Base-by-base conservation (phyloP, 805 yeast species). In the Lipomyces kockii region DNA sequence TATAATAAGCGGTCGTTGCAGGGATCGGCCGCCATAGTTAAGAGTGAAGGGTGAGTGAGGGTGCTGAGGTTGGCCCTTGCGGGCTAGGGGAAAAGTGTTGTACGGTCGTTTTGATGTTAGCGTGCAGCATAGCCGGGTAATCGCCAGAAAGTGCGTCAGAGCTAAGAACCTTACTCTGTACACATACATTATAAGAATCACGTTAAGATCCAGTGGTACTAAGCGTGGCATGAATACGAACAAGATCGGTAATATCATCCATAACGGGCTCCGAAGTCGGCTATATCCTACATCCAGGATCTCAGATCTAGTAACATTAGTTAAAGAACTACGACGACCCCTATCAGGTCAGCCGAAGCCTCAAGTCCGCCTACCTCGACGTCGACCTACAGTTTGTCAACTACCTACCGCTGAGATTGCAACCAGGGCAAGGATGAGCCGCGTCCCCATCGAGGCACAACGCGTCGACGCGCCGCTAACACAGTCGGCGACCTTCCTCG, bases 391-490 rank as follows among this genome's bases (percentile, higher is more conserved):
- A 53, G 0, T 20, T 20, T 6, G n/a, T 53, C 57, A 53, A n/a
- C 57, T 8, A 32, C 22, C 6, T 20, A 53, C 22, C 34, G 57
- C 35, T 20, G 29, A 53, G 35, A 5, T 53, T 9, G 9, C 29
- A 17, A 53, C 34, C 1, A 53, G 35, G 1, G 22, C 57, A 53
- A n/a, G 32, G 32, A 53, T 53, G 57, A 53, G 57, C 27, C 57
- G 57, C 29, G 57, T 53, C 27, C 35, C 57, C 57, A 32, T 53
- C 11, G 32, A 53, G 27, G 2, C 57, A 9, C 57, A 53, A 53
- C 22, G 71, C 68, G 67, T 64, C 57, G 72, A 65, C 39, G 64
- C 64, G 5, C 64, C 64, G 8, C 52, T 61, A 11, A 61, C 64
- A n/a, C 35, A 54, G 27, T 56, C 64, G 27, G 64, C 64, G 17